Evolutionary conservation across 495 filamentous ascomycete species (phyloP).

Genomic region (Penicillium salamii): DNA sequence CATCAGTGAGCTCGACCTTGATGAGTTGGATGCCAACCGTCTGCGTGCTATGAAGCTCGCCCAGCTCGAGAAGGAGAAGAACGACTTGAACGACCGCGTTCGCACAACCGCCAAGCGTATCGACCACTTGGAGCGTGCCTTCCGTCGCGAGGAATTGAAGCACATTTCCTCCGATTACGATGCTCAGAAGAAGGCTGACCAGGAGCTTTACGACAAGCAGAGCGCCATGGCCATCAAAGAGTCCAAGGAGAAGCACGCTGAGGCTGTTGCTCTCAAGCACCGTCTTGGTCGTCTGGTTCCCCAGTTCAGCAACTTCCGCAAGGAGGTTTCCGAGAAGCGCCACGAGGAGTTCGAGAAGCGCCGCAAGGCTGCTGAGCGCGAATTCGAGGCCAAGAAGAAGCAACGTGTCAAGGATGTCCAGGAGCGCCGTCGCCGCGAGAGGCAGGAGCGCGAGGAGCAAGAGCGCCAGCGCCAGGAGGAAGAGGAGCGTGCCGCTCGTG

Average conservation of each 20-base stretch:
- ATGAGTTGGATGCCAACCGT: constrained; percentile 82
- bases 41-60: constrained; percentile 92
- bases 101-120: constrained; percentile 92
- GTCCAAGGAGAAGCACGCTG: constrained; percentile 81
- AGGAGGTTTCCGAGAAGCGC: constrained; percentile 76
- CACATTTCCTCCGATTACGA: constrained; percentile 85
- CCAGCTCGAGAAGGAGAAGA: constrained; percentile 97
- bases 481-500: constrained; percentile 72
- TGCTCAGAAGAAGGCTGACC: constrained; percentile 74
- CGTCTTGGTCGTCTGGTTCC: constrained; percentile 79
- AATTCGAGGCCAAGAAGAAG: constrained; percentile 85
- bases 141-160: constrained; percentile 91
- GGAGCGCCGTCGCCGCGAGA: constrained; percentile 70
- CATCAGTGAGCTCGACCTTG: constrained; percentile 69
- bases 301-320: constrained; percentile 75
- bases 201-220: constrained; percentile 72
- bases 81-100: constrained; percentile 82
- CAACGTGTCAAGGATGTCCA: constrained; percentile 78
- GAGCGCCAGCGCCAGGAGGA: constrained; percentile 75
- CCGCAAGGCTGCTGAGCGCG: constrained; percentile 80
- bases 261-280: constrained; percentile 88
- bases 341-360: constrained; percentile 95
- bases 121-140: constrained; percentile 95
- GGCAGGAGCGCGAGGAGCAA: constrained; percentile 74
- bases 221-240: constrained; percentile 76